Base-by-base conservation (phyloP, 768 basidiomycete genomes). In the Hypsizygus marmoreus region DNA sequence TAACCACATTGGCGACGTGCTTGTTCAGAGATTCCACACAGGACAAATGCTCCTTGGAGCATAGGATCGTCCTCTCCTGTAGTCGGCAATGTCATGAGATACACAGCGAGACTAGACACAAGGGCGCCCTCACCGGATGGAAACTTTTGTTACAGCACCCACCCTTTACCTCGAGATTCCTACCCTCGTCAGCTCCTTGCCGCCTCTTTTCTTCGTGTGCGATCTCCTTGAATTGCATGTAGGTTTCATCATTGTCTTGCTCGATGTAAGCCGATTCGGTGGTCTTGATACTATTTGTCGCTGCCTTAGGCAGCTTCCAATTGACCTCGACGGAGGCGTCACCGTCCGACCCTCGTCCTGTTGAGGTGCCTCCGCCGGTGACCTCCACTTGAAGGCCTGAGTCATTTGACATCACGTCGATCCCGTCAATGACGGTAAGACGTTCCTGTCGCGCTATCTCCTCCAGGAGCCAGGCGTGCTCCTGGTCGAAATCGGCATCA, bases 31-130 rank as follows among this genome's bases (percentile, higher is more conserved):
- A 91, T 1, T 72, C 66, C 28, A 62, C 67, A 60, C 88, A 91
- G 66, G 90, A 91, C 4, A 88, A 71, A 62, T 91, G 88, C 0
- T 81, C 81, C 13, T 88, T 86, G 0, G 82, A 76, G 52, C 89
- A 91, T 55, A 88, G 86, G 4, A 85, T 70, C 81, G 88, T 84
- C 43, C 82, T 77, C 32, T 77, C 74, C 86, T 90, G 38, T 14
- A 37, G n/a, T 19, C 28, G 22, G 39, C 34, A 32, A 33, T 34
- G 17, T 28, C 16, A 33, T 37, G 40, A 16, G 10, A 33, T 22
- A 38, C 40, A 20, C n/a, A 38, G 33, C 17, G 23, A 4, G 14
- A n/a, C 13, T 25, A n/a, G 10, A 20, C 24, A 14, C 29, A 3
- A 25, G 24, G 30, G 35, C 31, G 16, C 5, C 50, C 60, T 45